Evolutionary conservation across 1,284 basidiomycete genomes (phyloP).

Genomic region (Trametes versicolor): DNA sequence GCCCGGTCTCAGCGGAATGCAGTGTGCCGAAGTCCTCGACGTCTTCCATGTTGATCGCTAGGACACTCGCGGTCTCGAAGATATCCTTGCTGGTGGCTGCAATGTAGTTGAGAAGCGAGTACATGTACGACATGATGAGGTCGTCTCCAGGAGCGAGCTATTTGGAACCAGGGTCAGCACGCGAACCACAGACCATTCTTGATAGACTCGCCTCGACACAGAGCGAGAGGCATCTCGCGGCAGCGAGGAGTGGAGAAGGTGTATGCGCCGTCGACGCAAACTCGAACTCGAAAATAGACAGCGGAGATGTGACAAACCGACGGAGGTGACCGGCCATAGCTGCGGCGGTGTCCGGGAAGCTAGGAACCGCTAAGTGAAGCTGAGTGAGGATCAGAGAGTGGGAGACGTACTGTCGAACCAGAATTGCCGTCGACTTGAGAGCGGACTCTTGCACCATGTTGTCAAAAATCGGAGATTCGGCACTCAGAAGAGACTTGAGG

Average conservation of each 20-base stretch:
- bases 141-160: slow-evolving; percentile 90
- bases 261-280: slow-evolving; percentile 79
- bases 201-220: slow-evolving; percentile 78
- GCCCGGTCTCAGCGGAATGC: slow-evolving; percentile 66
- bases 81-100: slow-evolving; percentile 82
- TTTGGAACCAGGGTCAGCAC: background rate
- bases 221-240: slow-evolving; percentile 89
- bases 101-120: slow-evolving; percentile 93
- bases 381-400: background rate
- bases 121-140: slow-evolving; percentile 94
- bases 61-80: slow-evolving; percentile 60
- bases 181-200: background rate
- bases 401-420: slow-evolving; percentile 79
- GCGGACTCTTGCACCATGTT: slow-evolving; percentile 88
- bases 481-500: slow-evolving; percentile 82
- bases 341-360: slow-evolving; percentile 84
- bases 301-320: slow-evolving; percentile 88
- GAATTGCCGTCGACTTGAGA: slow-evolving; percentile 80
- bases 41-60: slow-evolving; percentile 46
- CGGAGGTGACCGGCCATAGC: slow-evolving; percentile 85
- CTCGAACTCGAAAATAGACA: slow-evolving; percentile 89
- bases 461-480: slow-evolving; percentile 83
- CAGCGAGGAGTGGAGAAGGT: slow-evolving; percentile 82
- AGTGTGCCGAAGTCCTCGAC: slow-evolving; percentile 56
- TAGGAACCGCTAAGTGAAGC: slow-evolving; percentile 42